Evolutionary conservation across 2,329 filamentous ascomycete species (phyloP).

Genomic region (Cladosporium cucumerinum): DNA sequence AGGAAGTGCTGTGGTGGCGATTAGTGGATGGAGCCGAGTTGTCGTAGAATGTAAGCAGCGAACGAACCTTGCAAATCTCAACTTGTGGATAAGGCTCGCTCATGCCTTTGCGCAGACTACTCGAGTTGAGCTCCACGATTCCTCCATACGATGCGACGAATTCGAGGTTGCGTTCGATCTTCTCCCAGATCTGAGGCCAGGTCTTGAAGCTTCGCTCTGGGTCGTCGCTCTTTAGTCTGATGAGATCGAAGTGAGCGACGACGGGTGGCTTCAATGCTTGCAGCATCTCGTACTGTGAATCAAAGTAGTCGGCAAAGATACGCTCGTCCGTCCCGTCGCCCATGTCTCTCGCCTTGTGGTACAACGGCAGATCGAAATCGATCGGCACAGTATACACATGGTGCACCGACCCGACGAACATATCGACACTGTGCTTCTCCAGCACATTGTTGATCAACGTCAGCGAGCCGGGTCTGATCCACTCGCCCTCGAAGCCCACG

Average conservation of each 20-base stretch:
- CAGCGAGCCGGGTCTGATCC: conserved; percentile 70
- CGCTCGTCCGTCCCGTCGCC: conserved; percentile 64
- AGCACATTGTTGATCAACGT: conserved; percentile 58
- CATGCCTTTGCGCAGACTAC: conserved; percentile 83
- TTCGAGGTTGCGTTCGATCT: conserved; percentile 69
- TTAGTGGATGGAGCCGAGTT: background rate
- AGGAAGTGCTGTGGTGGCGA: conserved; percentile 60
- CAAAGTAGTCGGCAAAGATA: conserved; percentile 84
- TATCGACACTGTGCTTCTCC: conserved; percentile 66
- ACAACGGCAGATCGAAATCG: conserved; percentile 73
- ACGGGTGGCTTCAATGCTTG: conserved; percentile 66
- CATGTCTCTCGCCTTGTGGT: conserved; percentile 57
- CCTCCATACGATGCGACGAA: conserved; percentile 71
- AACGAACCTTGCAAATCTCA: conserved; percentile 71
- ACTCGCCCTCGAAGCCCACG: conserved; percentile 90
- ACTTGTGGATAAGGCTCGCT: conserved; percentile 82
- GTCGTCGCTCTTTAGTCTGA: conserved; percentile 72
- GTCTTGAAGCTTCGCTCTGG: conserved; percentile 53
- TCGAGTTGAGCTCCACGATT: conserved; percentile 85
- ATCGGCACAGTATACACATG: conserved; percentile 85
- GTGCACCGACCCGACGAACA: conserved; percentile 91
- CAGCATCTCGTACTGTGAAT: conserved; percentile 81
- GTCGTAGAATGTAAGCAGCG: too few species aligned
- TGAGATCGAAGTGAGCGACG: conserved; percentile 91
- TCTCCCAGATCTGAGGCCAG: conserved; percentile 63